phyloP scores from a whole-genome alignment of 1,139 yeast genomes.

The Casaregolazyma lundiana region DNA sequence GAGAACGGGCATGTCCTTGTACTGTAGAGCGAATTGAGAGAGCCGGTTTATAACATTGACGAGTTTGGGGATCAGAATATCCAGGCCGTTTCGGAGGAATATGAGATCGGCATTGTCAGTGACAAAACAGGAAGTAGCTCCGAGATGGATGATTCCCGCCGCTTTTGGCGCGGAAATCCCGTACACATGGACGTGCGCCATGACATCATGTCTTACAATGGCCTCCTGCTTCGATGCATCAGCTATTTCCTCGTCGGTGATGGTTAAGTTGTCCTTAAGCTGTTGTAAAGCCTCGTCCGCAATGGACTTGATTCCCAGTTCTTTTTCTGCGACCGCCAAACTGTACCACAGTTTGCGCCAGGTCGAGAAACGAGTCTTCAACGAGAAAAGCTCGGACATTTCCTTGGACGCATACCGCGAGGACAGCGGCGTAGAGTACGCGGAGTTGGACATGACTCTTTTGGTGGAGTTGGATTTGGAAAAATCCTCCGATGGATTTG shows the following conservation, averaged over 20 bases:
- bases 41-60: conserved; percentile 93
- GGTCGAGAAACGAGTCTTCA: conserved; percentile 90
- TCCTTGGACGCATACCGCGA: conserved; percentile 97
- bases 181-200: conserved; percentile 97
- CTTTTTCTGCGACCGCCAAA: conserved; percentile 92
- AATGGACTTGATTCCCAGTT: conserved; percentile 77
- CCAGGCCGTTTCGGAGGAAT: conserved; percentile 93
- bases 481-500: no score
- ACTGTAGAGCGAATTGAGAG: conserved; percentile 78
- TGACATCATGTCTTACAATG: conserved; percentile 96
- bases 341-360: conserved; percentile 98
- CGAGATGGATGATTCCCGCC: conserved; percentile 95
- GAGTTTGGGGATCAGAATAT: conserved; percentile 84
- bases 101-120: conserved; percentile 98
- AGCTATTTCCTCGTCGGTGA: conserved; percentile 89
- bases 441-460: conserved; percentile 33
- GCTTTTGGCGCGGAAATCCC: conserved; percentile 94
- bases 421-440: conserved; percentile 84
- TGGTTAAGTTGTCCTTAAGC: conserved; percentile 69
- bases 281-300: conserved; percentile 88
- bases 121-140: conserved; percentile 97
- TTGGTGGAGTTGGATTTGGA: no score
- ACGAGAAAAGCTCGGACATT: conserved; percentile 88
- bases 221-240: conserved; percentile 93
- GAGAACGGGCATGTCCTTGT: conserved; percentile 93